Percentiles rank a stretch among this genome's conserved stretches.
These are phyloP conservation scores for Pinus taeda DNA, from an alignment of 75 land plant species.

Conservation along the genomic window DNA sequence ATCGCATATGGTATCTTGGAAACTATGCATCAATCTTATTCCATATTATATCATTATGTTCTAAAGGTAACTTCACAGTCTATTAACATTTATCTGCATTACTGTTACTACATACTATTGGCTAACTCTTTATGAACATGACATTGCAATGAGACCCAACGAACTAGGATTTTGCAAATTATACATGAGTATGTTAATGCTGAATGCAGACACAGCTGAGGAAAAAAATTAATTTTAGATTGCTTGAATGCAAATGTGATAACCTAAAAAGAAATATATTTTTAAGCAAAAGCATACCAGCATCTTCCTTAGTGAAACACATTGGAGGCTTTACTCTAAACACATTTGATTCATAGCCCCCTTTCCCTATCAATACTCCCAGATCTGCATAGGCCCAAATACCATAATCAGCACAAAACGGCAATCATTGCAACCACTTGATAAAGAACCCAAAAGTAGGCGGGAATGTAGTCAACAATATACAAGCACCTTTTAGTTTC, in stretches of 20 bases:
- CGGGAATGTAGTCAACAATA: neutral
- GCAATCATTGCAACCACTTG: neutral
- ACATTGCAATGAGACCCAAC: neutral
- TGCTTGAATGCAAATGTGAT: neutral
- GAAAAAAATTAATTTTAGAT: neutral
- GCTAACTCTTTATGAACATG: neutral
- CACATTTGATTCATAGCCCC: slow-evolving; percentile 87
- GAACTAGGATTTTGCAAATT: neutral
- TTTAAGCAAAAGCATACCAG: slow-evolving; percentile 45
- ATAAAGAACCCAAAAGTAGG: neutral
- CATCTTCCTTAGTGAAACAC: slow-evolving; percentile 94
- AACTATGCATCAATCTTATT: neutral
- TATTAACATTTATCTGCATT: neutral
- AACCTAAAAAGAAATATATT: neutral
- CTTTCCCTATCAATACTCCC: slow-evolving; percentile 87
- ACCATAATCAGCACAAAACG: neutral
- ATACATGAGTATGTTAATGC: neutral
- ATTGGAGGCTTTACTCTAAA: slow-evolving; percentile 98
- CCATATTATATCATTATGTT: neutral
- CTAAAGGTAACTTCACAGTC: neutral
- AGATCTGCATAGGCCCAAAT: slow-evolving; percentile 46
- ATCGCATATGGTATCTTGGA: too few species aligned
- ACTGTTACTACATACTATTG: neutral
- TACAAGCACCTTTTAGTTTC: slow-evolving; percentile 70
- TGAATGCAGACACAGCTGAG: neutral